phyloP scores from a whole-genome alignment of 2,329 filamentous ascomycete species.

The Cladosporium oxysporum region DNA sequence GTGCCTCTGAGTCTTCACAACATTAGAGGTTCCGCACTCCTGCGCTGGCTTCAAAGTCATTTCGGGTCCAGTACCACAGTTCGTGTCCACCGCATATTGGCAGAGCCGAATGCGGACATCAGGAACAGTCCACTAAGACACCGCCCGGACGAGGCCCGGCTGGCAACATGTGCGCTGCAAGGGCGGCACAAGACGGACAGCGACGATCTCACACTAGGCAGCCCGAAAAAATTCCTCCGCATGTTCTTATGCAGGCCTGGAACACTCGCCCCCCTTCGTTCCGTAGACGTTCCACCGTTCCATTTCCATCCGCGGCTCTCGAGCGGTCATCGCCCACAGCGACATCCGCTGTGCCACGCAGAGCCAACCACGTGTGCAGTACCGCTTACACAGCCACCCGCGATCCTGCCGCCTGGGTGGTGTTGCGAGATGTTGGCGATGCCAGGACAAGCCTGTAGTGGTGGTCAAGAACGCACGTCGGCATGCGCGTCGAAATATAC shows the following conservation, averaged over 20 bases:
- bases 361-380: slow-evolving; percentile 18
- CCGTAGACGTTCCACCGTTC: not conserved
- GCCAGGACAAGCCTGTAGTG: not conserved
- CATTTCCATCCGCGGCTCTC: slow-evolving; percentile 6
- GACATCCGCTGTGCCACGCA: not conserved
- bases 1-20: slow-evolving; percentile 8
- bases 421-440: not conserved
- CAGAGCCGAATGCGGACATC: slow-evolving; percentile 2
- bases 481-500: not conserved
- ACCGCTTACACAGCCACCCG: slow-evolving; percentile 10
- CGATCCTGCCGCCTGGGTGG: slow-evolving; percentile 17
- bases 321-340: not conserved
- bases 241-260: slow-evolving; percentile 20
- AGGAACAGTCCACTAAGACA: not conserved
- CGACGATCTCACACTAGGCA: slow-evolving; percentile 9
- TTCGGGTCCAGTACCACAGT: slow-evolving; percentile 17
- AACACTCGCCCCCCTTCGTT: slow-evolving; percentile 5
- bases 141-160: slow-evolving; percentile 9
- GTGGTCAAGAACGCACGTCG: not conserved
- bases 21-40: not conserved
- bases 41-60: slow-evolving; percentile 7
- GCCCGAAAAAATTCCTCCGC: slow-evolving; percentile 11
- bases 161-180: slow-evolving; percentile 12
- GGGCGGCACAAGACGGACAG: slow-evolving; percentile 13
- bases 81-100: slow-evolving; percentile 12